A percentile compares a stretch with the other conserved stretches of the same genome.
phyloP scores from a whole-genome alignment of 2,329 filamentous ascomycete species.

The Claviceps sp. region DNA sequence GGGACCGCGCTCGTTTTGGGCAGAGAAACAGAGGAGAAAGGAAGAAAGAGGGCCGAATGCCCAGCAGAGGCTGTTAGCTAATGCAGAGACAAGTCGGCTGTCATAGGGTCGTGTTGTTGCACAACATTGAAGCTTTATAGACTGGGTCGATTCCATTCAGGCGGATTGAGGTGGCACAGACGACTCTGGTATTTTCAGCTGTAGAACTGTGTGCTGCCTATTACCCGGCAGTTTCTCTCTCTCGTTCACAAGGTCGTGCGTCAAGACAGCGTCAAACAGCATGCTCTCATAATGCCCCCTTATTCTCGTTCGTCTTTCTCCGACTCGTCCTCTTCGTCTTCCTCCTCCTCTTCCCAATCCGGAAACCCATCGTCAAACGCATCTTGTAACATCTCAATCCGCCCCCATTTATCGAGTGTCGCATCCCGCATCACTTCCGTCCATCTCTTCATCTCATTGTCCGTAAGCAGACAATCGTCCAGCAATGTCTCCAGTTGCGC shows the following conservation, averaged over 20 bases:
- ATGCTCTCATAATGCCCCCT: conserved; percentile 10
- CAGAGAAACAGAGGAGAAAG: not conserved
- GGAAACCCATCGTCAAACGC: conserved; percentile 47
- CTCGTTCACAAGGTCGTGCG: not conserved
- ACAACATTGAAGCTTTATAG: no score
- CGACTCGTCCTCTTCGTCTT: conserved; percentile 21
- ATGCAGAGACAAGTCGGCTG: no score
- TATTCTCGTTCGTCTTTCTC: conserved; percentile 17
- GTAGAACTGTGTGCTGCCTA: no score
- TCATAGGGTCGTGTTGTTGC: no score
- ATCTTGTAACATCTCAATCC: conserved; percentile 30
- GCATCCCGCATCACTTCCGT: conserved; percentile 35
- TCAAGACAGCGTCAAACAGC: not conserved
- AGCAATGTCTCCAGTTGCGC: conserved; percentile 36
- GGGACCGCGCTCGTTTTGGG: no score
- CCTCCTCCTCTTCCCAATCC: conserved; percentile 35
- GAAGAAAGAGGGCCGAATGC: not conserved
- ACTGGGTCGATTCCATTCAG: no score
- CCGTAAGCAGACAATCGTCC: conserved; percentile 48
- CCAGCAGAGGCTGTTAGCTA: no score
- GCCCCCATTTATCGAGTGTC: conserved; percentile 22
- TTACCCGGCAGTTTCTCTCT: no score
- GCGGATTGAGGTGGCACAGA: no score
- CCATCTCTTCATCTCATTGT: conserved; percentile 42
- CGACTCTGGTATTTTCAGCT: no score